Conservation (phyloP, 1,139 yeast genomes). For the Debaryomyces robertsiae region DNA sequence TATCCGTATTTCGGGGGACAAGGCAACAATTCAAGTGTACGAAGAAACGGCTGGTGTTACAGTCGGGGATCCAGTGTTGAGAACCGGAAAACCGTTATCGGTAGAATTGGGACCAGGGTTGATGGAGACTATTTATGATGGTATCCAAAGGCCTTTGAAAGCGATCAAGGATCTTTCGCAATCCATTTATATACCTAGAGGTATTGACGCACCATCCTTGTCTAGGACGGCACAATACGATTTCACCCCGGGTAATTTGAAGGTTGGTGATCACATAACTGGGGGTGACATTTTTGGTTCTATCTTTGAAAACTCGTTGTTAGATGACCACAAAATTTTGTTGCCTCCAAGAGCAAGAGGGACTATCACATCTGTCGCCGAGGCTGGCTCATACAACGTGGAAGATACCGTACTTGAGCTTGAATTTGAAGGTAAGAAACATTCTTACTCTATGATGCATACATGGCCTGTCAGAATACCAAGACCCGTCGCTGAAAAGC, state of each 20-base stretch:
- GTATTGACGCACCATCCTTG: conserved; percentile 94
- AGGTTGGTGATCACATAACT: conserved; percentile 95
- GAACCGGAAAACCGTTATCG: conserved; percentile 97
- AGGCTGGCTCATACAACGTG: conserved; percentile 85
- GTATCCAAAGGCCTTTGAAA: conserved; percentile 97
- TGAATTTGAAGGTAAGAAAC: conserved; percentile 87
- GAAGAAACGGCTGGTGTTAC: conserved; percentile 99
- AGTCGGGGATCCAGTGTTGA: conserved; percentile 96
- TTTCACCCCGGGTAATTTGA: conserved; percentile 75
- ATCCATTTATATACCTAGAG: conserved; percentile 97
- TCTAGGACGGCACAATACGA: conserved; percentile 81
- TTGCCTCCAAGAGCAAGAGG: conserved; percentile 99
- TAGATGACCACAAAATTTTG: conserved; percentile 89
- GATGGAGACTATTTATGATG: conserved; percentile 98
- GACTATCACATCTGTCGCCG: conserved; percentile 87
- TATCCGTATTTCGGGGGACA: conserved; percentile 92
- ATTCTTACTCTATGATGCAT: conserved; percentile 89
- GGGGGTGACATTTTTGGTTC: conserved; percentile 98
- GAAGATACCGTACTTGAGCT: conserved; percentile 90
- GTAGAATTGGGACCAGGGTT: conserved; percentile 99
- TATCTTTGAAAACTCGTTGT: conserved; percentile 87
- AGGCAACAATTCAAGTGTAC: conserved; percentile 97
- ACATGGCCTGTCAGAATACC: conserved; percentile 99
- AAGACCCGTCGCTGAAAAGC: conserved; percentile 94
- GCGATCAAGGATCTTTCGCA: conserved; percentile 84